Percentiles rank a stretch among this genome's conserved stretches.
Conservation (phyloP, 2,329 filamentous ascomycete species). For the Septoria petroselini region DNA sequence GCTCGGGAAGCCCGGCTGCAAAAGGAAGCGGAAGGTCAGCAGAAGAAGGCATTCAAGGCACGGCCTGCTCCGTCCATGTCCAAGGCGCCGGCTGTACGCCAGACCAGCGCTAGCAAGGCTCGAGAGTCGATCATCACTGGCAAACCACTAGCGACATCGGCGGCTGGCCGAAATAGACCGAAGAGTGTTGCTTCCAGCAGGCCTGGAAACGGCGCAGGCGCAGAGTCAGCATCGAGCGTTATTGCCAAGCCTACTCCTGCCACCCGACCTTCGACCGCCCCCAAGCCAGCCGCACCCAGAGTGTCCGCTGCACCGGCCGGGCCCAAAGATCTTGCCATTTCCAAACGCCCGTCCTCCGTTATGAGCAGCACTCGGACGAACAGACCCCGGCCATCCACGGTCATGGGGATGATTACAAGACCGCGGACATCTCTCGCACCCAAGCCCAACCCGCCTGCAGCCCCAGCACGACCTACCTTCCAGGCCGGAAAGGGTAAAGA, state of each 20-base stretch:
- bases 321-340: slow-evolving; percentile 1
- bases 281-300: slow-evolving; percentile 3
- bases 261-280: slow-evolving; percentile 9
- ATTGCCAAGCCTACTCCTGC: slow-evolving; percentile 6
- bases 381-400: background rate
- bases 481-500: slow-evolving; percentile 43
- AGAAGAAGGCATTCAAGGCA: slow-evolving; percentile 48
- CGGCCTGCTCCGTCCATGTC: slow-evolving; percentile 41
- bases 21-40: slow-evolving; percentile 41
- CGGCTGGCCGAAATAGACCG: slow-evolving; percentile 24
- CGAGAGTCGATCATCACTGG: slow-evolving; percentile 41
- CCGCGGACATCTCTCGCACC: slow-evolving; percentile 13
- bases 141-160: slow-evolving; percentile 7
- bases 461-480: slow-evolving; percentile 1
- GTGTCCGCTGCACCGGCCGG: background rate
- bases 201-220: slow-evolving; percentile 13
- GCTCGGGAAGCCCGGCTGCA: slow-evolving; percentile 49
- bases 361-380: background rate
- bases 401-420: slow-evolving; percentile 1
- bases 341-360: slow-evolving; percentile 3
- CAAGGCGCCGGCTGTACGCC: slow-evolving; percentile 40
- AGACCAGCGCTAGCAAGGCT: slow-evolving; percentile 48
- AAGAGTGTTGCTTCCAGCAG: slow-evolving; percentile 27
- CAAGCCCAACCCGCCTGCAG: slow-evolving; percentile 16
- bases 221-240: background rate